phyloP scores from a whole-genome alignment of 164 flowering plant species.

The Nelumbo lutea region DNA sequence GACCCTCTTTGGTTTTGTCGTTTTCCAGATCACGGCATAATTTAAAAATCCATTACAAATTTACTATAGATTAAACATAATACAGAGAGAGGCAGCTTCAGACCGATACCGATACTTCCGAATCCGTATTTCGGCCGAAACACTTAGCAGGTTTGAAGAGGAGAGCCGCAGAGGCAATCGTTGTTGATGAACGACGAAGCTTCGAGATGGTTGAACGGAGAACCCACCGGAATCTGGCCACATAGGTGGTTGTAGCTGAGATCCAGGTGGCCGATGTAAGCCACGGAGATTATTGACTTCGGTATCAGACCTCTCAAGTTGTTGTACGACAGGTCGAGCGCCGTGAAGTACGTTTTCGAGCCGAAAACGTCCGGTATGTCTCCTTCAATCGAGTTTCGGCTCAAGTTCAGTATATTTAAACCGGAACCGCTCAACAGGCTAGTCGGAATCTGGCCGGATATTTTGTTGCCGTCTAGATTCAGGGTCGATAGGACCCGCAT shows the following conservation, averaged over 20 bases:
- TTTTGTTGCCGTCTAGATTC: conserved; percentile 55
- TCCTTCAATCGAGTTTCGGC: conserved; percentile 59
- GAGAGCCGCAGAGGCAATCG: conserved; percentile 82
- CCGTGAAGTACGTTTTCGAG: conserved; percentile 60
- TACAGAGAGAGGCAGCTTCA: no score
- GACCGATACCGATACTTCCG: no score
- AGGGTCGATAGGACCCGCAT: conserved; percentile 73
- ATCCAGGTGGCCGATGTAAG: conserved; percentile 82
- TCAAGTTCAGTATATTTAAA: conserved; percentile 58
- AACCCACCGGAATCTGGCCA: conserved; percentile 65
- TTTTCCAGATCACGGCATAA: no score
- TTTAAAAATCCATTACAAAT: no score
- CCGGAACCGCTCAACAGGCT: conserved; percentile 40
- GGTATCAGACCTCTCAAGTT: conserved; percentile 59
- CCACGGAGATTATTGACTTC: conserved; percentile 40
- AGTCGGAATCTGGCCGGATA: conserved; percentile 63
- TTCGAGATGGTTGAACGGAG: conserved; percentile 76
- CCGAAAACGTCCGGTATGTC: conserved; percentile 69
- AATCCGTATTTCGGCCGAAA: neutral
- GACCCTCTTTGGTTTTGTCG: no score
- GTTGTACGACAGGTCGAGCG: conserved; percentile 64
- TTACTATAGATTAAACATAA: no score
- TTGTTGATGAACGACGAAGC: conserved; percentile 68
- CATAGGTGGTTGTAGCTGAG: conserved; percentile 81
- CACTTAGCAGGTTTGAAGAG: conserved; percentile 43